Conservation (phyloP, 306 rosid genomes). For the Abrus pulchellus region DNA sequence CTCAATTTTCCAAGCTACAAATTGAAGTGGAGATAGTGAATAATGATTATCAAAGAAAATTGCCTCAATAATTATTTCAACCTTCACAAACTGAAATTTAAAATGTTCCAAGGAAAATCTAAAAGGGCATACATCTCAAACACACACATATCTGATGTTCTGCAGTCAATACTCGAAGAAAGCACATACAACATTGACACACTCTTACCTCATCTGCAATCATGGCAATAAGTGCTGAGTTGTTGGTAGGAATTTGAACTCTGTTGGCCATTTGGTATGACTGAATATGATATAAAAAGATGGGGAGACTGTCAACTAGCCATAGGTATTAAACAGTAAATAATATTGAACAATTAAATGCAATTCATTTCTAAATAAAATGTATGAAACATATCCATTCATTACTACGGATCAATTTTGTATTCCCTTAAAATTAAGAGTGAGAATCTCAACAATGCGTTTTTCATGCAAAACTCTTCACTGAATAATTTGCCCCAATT, state of each 20-base stretch:
- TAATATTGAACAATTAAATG: conserved; percentile 13
- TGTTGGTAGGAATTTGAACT: conserved; percentile 63
- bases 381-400: not conserved
- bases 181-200: not conserved
- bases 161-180: not conserved
- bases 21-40: conserved; percentile 27
- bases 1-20: conserved; percentile 2
- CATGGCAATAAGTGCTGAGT: conserved; percentile 87
- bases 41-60: not conserved
- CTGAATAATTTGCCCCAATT: not conserved
- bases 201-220: conserved; percentile 87
- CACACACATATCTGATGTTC: not conserved
- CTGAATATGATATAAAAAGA: conserved; percentile 41
- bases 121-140: not conserved
- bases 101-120: not conserved
- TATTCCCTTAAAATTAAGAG: conserved; percentile 16
- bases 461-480: conserved; percentile 8
- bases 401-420: not conserved
- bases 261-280: conserved; percentile 73
- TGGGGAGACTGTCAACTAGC: conserved; percentile 18
- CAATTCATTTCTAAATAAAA: not conserved
- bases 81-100: conserved; percentile 11
- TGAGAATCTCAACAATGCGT: not conserved
- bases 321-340: conserved; percentile 10
- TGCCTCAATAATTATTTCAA: conserved; percentile 22